Percentiles rank a stretch among this genome's conserved stretches.
Evolutionary conservation across 148 eudicot genomes (phyloP).

Genomic region (Fallopia convolvulus): DNA sequence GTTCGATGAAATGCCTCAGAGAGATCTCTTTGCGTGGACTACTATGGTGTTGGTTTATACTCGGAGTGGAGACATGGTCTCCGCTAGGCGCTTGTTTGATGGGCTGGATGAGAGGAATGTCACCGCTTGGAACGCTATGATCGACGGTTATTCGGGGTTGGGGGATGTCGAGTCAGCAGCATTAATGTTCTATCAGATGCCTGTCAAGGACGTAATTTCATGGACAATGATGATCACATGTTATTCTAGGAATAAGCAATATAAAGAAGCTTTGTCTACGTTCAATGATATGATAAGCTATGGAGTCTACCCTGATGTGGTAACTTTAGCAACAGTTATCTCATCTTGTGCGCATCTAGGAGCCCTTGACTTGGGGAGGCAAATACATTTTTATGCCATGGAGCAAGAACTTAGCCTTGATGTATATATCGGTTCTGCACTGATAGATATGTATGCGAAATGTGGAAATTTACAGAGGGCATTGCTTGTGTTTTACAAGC

Average conservation of each 20-base stretch:
- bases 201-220: conserved; percentile 49
- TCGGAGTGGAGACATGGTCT: conserved; percentile 46
- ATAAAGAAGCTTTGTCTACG: conserved; percentile 43
- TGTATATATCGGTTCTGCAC: conserved; percentile 33
- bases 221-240: conserved; percentile 81
- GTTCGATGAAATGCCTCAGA: conserved; percentile 67
- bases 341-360: conserved; percentile 43
- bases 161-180: conserved; percentile 49
- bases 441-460: conserved; percentile 46
- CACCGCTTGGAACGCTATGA: conserved; percentile 66
- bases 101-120: conserved; percentile 56
- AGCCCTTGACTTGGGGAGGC: conserved; percentile 31
- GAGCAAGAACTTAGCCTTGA: conserved; percentile 21
- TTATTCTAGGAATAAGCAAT: conserved; percentile 45
- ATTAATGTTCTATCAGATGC: conserved; percentile 41
- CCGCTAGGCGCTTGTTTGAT: conserved; percentile 47
- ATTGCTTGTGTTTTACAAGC: conserved; percentile 27
- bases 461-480: conserved; percentile 35
- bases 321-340: conserved; percentile 45
- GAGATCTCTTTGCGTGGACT: conserved; percentile 66
- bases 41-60: conserved; percentile 46
- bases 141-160: conserved; percentile 57
- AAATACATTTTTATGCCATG: conserved; percentile 19
- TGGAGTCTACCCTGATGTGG: conserved; percentile 51
- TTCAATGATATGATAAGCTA: conserved; percentile 52